These are phyloP conservation scores for Postia placenta DNA, from an alignment of 768 basidiomycete genomes.

Conservation along the genomic window DNA sequence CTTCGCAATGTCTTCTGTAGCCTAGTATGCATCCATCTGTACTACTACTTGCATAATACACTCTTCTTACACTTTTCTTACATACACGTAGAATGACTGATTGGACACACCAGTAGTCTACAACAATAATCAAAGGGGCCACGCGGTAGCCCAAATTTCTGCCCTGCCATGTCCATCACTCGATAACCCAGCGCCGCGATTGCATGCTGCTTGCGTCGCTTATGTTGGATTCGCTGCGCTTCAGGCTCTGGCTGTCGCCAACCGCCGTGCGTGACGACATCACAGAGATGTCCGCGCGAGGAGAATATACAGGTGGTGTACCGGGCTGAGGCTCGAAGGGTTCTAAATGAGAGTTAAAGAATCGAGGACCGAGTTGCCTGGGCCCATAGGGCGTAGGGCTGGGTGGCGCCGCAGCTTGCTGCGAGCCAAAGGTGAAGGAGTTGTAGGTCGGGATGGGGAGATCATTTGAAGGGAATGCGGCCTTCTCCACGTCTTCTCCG, in stretches of 20 bases:
- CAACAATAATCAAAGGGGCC: background rate
- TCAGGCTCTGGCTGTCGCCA: constrained; percentile 12
- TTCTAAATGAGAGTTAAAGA: constrained; percentile 34
- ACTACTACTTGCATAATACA: too few relatives aligned
- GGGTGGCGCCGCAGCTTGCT: constrained; percentile 30
- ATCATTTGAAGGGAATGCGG: constrained; percentile 53
- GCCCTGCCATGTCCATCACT: constrained; percentile 24
- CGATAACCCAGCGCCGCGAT: constrained; percentile 50
- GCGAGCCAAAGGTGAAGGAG: constrained; percentile 26
- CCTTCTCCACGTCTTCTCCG: constrained; percentile 39
- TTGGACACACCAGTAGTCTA: background rate
- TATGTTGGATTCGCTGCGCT: constrained; percentile 32
- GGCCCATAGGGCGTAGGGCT: constrained; percentile 31
- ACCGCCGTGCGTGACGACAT: constrained; percentile 1
- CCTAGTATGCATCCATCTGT: too few relatives aligned
- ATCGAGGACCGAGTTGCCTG: constrained; percentile 39
- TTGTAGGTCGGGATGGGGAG: constrained; percentile 52
- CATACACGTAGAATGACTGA: background rate
- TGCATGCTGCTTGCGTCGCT: constrained; percentile 26
- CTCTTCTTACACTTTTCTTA: too few relatives aligned
- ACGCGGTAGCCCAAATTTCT: background rate
- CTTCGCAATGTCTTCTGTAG: background rate
- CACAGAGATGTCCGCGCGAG: background rate
- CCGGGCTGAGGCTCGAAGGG: constrained; percentile 32
- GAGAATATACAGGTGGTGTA: constrained; percentile 2